These are phyloP conservation scores for Sporothrix luriei DNA, from an alignment of 2,329 filamentous ascomycete genomes.

Conservation along the genomic window DNA sequence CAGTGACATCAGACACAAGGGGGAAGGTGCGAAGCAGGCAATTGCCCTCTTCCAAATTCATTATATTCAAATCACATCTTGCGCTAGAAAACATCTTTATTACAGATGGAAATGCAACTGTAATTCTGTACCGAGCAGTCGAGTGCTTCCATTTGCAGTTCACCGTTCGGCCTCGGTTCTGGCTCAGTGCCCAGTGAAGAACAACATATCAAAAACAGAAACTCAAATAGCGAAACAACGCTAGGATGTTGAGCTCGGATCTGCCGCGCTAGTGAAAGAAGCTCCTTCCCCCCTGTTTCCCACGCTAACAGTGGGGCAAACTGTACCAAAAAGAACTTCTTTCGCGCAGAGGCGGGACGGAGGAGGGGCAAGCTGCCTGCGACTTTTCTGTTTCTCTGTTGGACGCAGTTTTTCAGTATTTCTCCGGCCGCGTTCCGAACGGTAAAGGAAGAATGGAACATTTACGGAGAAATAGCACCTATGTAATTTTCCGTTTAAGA, in stretches of 20 bases:
- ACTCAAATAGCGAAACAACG: constrained; percentile 29
- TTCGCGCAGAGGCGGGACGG: neutral
- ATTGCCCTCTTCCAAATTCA: neutral
- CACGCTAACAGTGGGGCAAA: constrained; percentile 24
- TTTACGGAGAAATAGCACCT: neutral
- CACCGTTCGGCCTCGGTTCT: neutral
- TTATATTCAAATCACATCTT: constrained; percentile 12
- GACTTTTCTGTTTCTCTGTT: neutral
- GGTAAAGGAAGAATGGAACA: constrained; percentile 15
- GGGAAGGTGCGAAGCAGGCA: constrained; percentile 1
- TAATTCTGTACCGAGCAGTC: neutral
- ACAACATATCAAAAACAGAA: neutral
- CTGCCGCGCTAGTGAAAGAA: constrained; percentile 1
- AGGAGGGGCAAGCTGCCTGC: constrained; percentile 4
- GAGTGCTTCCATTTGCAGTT: neutral
- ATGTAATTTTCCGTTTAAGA: neutral
- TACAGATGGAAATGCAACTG: neutral
- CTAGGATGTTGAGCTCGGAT: constrained; percentile 18
- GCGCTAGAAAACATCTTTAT: neutral
- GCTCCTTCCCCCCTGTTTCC: constrained; percentile 15
- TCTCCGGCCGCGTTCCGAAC: constrained; percentile 17
- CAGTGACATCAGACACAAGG: constrained; percentile 5
- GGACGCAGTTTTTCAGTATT: neutral
- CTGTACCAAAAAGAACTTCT: neutral
- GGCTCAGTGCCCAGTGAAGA: constrained; percentile 14